Evolutionary conservation across 2,329 filamentous ascomycete genomes (phyloP).

Genomic region (Xylaria sp.): DNA sequence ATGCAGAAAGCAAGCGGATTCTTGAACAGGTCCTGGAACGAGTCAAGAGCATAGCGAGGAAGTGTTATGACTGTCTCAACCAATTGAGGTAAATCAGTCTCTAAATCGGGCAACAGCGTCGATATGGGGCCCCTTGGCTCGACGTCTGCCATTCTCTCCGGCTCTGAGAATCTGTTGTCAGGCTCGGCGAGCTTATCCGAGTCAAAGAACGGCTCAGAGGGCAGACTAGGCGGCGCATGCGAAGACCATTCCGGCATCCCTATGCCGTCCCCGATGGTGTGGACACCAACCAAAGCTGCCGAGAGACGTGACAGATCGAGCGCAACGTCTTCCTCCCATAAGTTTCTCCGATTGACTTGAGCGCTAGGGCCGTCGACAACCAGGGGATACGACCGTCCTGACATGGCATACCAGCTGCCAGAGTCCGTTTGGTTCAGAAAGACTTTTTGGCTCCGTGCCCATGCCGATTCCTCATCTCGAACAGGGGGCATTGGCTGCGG

Average conservation of each 20-base stretch:
- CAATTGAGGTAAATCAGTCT: constrained; percentile 38
- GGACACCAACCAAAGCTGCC: constrained; percentile 65
- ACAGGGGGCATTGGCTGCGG: constrained; percentile 72
- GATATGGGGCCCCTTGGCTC: constrained; percentile 35
- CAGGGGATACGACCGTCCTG: constrained; percentile 77
- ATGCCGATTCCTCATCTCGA: constrained; percentile 44
- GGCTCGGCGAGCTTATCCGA: too few species aligned
- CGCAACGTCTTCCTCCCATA: constrained; percentile 39
- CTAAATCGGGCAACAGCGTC: constrained; percentile 23
- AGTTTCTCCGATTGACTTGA: constrained; percentile 42
- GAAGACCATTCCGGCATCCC: constrained; percentile 34
- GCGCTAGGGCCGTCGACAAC: constrained; percentile 62
- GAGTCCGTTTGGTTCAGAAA: constrained; percentile 81
- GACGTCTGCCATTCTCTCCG: constrained; percentile 16
- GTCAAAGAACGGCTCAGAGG: constrained; percentile 17
- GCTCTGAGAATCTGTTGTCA: constrained; percentile 7
- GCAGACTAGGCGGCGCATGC: constrained; percentile 35
- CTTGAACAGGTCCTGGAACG: constrained; percentile 47
- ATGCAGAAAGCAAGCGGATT: constrained; percentile 28
- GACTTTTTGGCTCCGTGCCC: constrained; percentile 58
- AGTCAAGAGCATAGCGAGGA: constrained; percentile 45
- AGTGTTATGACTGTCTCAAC: constrained; percentile 47
- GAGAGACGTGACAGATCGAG: constrained; percentile 46
- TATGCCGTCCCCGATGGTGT: constrained; percentile 50
- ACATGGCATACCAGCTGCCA: constrained; percentile 94